Percentiles rank a stretch among this genome's conserved stretches.
Evolutionary conservation across 768 basidiomycete genomes (phyloP).

Genomic region (Termitomyces sp.): DNA sequence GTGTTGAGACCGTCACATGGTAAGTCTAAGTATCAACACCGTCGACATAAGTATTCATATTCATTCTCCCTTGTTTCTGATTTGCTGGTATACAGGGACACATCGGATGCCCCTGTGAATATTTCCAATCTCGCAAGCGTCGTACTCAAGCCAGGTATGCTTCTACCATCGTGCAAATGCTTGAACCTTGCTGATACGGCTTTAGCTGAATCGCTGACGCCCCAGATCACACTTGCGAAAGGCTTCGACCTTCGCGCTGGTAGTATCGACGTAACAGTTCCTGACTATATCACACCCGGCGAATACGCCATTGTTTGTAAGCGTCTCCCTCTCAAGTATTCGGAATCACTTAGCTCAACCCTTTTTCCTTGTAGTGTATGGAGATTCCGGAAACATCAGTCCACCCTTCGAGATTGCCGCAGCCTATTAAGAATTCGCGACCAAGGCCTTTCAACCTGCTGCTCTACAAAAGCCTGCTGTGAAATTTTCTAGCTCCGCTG

Average conservation of each 20-base stretch:
- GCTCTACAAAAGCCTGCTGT: not conserved
- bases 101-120: conserved; percentile 33
- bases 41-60: not conserved
- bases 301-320: conserved; percentile 1
- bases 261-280: conserved; percentile 33
- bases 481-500: not conserved
- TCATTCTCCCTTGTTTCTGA: not conserved
- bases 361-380: conserved; percentile 37
- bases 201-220: not conserved
- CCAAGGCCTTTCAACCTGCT: not conserved
- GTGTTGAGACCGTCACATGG: conserved; percentile 28
- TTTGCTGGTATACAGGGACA: conserved; percentile 30
- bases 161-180: not conserved
- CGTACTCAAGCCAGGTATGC: conserved; percentile 28
- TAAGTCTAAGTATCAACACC: conserved; percentile 11
- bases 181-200: not conserved
- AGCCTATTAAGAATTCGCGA: not conserved
- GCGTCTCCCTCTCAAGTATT: not conserved
- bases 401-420: conserved; percentile 34
- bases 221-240: conserved; percentile 21
- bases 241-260: conserved; percentile 37
- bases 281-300: not conserved
- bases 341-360: not conserved
- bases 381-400: conserved; percentile 47
- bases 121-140: conserved; percentile 39